Evolutionary conservation across 352 stramenopile genomes (phyloP).

Genomic region (Phytophthora idaei): DNA sequence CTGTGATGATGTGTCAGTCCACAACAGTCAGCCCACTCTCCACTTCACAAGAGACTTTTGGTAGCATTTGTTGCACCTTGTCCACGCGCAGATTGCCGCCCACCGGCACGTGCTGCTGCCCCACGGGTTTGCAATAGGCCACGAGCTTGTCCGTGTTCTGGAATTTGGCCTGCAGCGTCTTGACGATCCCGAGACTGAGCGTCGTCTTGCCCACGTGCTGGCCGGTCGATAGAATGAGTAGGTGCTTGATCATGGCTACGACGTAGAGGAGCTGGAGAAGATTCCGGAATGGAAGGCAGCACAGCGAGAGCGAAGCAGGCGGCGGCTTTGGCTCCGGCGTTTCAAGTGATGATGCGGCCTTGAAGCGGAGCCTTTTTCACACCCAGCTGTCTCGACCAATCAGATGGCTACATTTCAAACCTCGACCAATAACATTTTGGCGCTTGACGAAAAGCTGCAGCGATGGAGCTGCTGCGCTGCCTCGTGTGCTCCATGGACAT

Average conservation of each 20-base stretch:
- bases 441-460: background rate
- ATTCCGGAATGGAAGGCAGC: background rate
- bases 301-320: no score
- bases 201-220: slow-evolving; percentile 99
- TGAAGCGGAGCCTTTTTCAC: slow-evolving; percentile 6
- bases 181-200: slow-evolving; percentile 94
- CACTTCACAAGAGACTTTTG: background rate
- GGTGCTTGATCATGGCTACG: slow-evolving; percentile 63
- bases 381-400: slow-evolving; percentile 11
- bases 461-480: slow-evolving; percentile 41
- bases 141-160: slow-evolving; percentile 60
- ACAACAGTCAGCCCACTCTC: background rate
- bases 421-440: slow-evolving; percentile 2
- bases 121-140: slow-evolving; percentile 96
- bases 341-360: slow-evolving; percentile 26
- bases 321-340: slow-evolving; percentile 2
- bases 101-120: slow-evolving; percentile 92
- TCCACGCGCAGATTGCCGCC: slow-evolving; percentile 86
- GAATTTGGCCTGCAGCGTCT: slow-evolving; percentile 93
- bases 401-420: background rate
- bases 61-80: slow-evolving; percentile 47
- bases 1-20: slow-evolving; percentile 26
- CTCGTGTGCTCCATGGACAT: slow-evolving; percentile 70
- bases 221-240: slow-evolving; percentile 90
- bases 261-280: background rate